phyloP scores from a whole-genome alignment of 331 rosid genomes.

The Quercus lobata region DNA sequence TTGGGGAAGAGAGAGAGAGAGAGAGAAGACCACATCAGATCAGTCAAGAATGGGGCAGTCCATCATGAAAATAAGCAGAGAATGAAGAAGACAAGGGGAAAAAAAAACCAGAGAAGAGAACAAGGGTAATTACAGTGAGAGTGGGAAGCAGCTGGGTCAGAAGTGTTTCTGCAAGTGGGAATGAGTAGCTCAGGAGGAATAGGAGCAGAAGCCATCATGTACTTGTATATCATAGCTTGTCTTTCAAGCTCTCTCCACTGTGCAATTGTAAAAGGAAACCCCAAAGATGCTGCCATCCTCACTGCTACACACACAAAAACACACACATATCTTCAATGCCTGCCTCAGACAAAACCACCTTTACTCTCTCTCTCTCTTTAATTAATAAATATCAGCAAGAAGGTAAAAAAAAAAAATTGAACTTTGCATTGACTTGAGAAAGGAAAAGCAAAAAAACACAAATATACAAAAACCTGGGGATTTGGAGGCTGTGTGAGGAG shows the following conservation, averaged over 20 bases:
- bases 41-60: neutral
- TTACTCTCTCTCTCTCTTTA: neutral
- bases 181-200: constrained; percentile 61
- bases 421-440: constrained; percentile 17
- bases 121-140: constrained; percentile 29
- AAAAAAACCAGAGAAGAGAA: constrained; percentile 14
- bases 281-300: constrained; percentile 55
- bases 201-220: constrained; percentile 72
- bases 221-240: constrained; percentile 86
- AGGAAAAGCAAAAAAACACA: neutral
- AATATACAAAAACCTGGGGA: constrained; percentile 44
- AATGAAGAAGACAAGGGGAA: neutral
- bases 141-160: constrained; percentile 14
- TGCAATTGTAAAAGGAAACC: constrained; percentile 68
- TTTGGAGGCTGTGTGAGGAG: constrained; percentile 31
- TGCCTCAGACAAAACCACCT: constrained; percentile 16
- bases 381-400: neutral
- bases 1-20: neutral
- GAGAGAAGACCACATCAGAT: neutral
- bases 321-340: constrained; percentile 14
- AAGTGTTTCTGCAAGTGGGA: neutral
- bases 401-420: neutral
- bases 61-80: constrained; percentile 2
- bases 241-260: constrained; percentile 85
- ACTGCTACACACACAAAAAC: constrained; percentile 30